These are phyloP conservation scores for Panicum hallii DNA, from an alignment of 202 grass and related monocot species.

Conservation along the genomic window DNA sequence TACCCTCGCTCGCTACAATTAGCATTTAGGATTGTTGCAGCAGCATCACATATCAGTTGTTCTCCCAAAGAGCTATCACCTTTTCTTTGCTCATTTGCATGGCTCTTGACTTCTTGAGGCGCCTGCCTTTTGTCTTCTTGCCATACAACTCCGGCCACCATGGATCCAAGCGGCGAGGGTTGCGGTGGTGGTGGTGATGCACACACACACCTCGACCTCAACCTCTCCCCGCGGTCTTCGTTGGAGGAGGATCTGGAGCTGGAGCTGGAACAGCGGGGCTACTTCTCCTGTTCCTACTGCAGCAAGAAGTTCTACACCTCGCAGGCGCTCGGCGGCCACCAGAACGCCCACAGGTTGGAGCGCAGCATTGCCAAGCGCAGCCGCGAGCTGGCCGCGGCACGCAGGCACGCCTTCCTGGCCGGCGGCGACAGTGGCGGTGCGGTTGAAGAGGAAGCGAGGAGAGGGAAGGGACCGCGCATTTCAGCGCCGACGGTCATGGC, in stretches of 20 bases:
- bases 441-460: not conserved
- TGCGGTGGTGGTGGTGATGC: not conserved
- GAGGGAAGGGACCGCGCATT: not conserved
- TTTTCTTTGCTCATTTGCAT: not conserved
- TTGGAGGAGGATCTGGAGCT: not conserved
- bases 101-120: not conserved
- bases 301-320: not conserved
- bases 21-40: not conserved
- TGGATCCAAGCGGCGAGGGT: not conserved
- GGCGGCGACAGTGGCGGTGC: not conserved
- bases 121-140: not conserved
- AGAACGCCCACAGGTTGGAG: not conserved
- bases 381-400: not conserved
- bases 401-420: not conserved
- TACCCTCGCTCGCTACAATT: too few relatives aligned
- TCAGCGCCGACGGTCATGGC: not conserved
- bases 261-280: not conserved
- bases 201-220: not conserved
- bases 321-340: not conserved
- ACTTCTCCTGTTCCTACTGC: not conserved
- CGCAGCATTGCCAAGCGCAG: not conserved
- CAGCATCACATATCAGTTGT: not conserved
- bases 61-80: not conserved
- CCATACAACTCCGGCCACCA: not conserved
- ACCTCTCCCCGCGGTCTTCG: not conserved